Evolutionary conservation across 2,329 filamentous ascomycete species (phyloP), one percentile per base, ranked within the genome.

Genomic region (Meredithiella fracta): DNA sequence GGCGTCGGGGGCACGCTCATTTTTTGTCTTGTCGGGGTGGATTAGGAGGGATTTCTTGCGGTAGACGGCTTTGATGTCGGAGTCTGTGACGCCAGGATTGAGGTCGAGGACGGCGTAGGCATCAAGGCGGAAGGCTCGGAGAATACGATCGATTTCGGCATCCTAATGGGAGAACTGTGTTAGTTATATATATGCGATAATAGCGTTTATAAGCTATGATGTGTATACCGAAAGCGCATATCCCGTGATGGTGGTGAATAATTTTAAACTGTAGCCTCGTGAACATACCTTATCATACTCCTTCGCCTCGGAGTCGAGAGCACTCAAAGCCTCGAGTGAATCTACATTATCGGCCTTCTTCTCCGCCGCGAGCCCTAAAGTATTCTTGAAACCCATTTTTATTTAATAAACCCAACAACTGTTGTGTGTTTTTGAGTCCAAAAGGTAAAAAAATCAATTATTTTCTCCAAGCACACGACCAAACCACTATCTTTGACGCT

Each of bases 41-140:
- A 98, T 97, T 51, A 98, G 82, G 57, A 98, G 83, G n/a, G 92
- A 98, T 70, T 96, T 97, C 64, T 88, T 90, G 74, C 92, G 90
- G 72, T 97, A 98, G 62, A 80, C 79, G 63, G 83, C 74, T 71
- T 96, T 97, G 75, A 98, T 97, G 71, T 97, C 92, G 59, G 87
- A 90, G 63, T 97, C 91, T 56, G 92, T 82, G 20, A 97, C 88
- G 66, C 92, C 92, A 2, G 92, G 92, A 67, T 95, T 89, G 49
- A 98, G 85, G 68, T 94, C 92, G 49, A 98, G 83, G 51, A 98
- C 88, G 53, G 91, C 87, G 68, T 98, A 98, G 63, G 78, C 77
- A 66, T 81, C 75, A 17, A 81, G 80, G 63, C 85, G 82, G 69
- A 98, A 98, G 51, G 90, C 86, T 64, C 85, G 85, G 62, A 94